These are phyloP conservation scores for Juncus inflexus DNA, from an alignment of 176 grass and related monocot species.

Conservation along the genomic window DNA sequence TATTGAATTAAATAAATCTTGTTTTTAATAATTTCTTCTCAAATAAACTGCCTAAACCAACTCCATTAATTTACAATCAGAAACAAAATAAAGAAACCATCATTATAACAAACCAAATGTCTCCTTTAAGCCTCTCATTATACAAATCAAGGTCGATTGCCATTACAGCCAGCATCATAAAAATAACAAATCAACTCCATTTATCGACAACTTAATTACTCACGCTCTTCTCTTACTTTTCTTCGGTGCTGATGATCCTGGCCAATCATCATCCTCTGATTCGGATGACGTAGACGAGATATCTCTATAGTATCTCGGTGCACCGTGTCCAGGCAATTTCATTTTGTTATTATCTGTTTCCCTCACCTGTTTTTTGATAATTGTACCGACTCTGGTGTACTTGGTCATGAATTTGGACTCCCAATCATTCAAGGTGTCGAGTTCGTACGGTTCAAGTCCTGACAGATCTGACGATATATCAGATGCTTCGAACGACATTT, in stretches of 20 bases:
- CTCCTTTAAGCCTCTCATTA: slow-evolving; percentile 3
- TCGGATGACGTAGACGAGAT: slow-evolving; percentile 21
- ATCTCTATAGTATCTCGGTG: not conserved
- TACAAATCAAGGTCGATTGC: not conserved
- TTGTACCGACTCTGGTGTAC: slow-evolving; percentile 65
- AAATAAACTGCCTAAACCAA: no score
- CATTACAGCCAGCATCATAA: not conserved
- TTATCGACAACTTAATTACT: not conserved
- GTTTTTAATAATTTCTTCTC: no score
- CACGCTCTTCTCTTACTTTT: not conserved
- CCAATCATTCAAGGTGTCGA: slow-evolving; percentile 67
- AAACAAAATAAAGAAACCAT: no score
- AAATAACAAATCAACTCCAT: slow-evolving; percentile 9
- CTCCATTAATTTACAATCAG: no score
- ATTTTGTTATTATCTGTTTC: slow-evolving; percentile 6
- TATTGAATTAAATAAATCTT: no score
- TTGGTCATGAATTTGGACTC: slow-evolving; percentile 74
- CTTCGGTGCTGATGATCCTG: slow-evolving; percentile 7
- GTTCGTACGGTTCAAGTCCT: slow-evolving; percentile 58
- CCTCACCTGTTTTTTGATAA: slow-evolving; percentile 21
- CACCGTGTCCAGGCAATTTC: not conserved
- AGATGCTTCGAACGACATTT: slow-evolving; percentile 76
- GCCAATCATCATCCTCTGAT: not conserved
- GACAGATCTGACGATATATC: slow-evolving; percentile 75
- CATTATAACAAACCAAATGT: no score